Percentiles rank a stretch among this genome's conserved stretches.
Conservation (phyloP, 176 grass and related monocot species). For the Ampelocalamus luodianensis region DNA sequence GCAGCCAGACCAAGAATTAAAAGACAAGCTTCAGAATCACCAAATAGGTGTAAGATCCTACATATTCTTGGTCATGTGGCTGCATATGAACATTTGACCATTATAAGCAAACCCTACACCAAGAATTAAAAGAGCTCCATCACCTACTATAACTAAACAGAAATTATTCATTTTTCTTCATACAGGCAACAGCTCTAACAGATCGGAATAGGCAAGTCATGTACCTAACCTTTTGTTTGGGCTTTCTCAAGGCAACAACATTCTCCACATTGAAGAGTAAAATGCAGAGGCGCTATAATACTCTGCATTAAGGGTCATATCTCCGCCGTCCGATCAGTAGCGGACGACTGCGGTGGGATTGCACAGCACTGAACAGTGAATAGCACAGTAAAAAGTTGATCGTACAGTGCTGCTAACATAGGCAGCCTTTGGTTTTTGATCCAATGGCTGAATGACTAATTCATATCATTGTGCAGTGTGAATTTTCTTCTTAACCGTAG, state of each 20-base stretch:
- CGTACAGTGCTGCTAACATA: too few relatives aligned
- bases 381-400: too few relatives aligned
- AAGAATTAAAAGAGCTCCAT: slow-evolving; percentile 57
- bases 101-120: slow-evolving; percentile 67
- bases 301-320: too few relatives aligned
- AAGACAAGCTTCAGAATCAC: slow-evolving; percentile 78
- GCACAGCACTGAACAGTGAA: too few relatives aligned
- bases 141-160: slow-evolving; percentile 44
- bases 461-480: too few relatives aligned
- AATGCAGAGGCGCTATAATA: too few relatives aligned
- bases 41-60: slow-evolving; percentile 79
- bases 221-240: slow-evolving; percentile 69
- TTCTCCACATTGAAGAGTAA: too few relatives aligned
- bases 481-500: too few relatives aligned
- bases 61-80: slow-evolving; percentile 80
- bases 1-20: slow-evolving; percentile 67
- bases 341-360: too few relatives aligned
- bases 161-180: neutral
- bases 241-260: slow-evolving; percentile 57
- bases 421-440: too few relatives aligned
- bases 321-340: too few relatives aligned
- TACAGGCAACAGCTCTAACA: neutral
- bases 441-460: too few relatives aligned
- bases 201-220: neutral
- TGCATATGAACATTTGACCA: slow-evolving; percentile 78